Evolutionary conservation across 2,329 filamentous ascomycete species (phyloP), one percentile per base, ranked within the genome.

Genomic region (Penicillium sp.): DNA sequence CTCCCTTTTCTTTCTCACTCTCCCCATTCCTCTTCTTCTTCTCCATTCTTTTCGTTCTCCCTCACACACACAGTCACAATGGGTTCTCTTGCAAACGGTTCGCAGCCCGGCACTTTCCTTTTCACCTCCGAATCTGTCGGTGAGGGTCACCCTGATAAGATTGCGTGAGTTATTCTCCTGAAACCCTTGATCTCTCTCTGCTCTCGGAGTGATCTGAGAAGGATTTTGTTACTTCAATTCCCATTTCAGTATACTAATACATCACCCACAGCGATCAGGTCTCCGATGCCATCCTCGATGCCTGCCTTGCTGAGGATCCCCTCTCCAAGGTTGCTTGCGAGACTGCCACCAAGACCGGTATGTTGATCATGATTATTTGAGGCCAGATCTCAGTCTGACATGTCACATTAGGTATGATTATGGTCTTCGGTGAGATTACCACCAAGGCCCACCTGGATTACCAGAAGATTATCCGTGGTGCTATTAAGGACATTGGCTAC

Each of bases 271-370:
- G 82, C 77, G 94, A 99, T 77, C 94, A 99, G 83, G 90, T 97
- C 73, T 97, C 93, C 61, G 94, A 99, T 81, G 93, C 94, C 70
- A 85, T 99, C 72, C 92, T 99, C 81, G 94, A 99, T 84, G 94
- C 94, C 80, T 97, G 94, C 82, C 83, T 99, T 73, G 82, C 83
- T 61, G 89, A 94, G 79, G 94, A 99, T 77, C 93, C 93, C 65
- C 86, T 97, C 74, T 97, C 94, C 83, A 99, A 97, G 85, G 84
- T 97, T 69, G 94, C 94, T 76, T 99, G 94, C 79, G 94, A 99
- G 84, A 97, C 93, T 66, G 94, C 94, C 71, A 96, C 94, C 82
- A 99, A 99, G 90, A 99, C 94, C 67, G 94, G 94, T 78, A 90
- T 55, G 71, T 66, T 60, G 26, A 53, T 36, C 38, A 42, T 60